Percentiles rank a stretch among this genome's conserved stretches.
These are phyloP conservation scores for Rhodotorula graminis DNA, from an alignment of 768 basidiomycete genomes.

Conservation along the genomic window DNA sequence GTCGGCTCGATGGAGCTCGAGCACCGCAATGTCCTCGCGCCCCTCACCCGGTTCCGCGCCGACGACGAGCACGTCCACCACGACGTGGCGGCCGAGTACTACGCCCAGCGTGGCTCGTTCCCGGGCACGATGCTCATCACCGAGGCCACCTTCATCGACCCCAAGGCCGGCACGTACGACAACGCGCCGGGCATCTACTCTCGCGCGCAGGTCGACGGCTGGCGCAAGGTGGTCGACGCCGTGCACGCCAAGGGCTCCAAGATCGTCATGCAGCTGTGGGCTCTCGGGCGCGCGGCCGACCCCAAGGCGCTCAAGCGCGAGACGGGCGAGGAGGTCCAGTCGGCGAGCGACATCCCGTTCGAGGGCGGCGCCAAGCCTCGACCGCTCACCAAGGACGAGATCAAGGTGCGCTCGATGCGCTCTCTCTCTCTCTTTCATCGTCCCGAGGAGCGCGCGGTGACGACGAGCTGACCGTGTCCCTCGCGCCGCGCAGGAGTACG, in stretches of 20 bases:
- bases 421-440: no score
- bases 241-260: constrained; percentile 58
- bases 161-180: constrained; percentile 53
- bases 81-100: constrained; percentile 35
- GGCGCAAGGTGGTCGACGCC: constrained; percentile 60
- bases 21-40: constrained; percentile 38
- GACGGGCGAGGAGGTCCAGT: constrained; percentile 18
- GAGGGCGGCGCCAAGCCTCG: constrained; percentile 33
- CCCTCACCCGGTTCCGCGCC: constrained; percentile 41
- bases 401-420: constrained; percentile 47
- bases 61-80: constrained; percentile 16
- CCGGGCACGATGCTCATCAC: constrained; percentile 58
- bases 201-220: constrained; percentile 54
- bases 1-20: constrained; percentile 36
- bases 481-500: constrained; percentile 45
- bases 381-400: constrained; percentile 46
- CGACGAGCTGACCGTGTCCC: constrained; percentile 44
- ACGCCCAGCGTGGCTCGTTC: constrained; percentile 41
- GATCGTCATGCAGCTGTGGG: constrained; percentile 60
- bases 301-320: constrained; percentile 39
- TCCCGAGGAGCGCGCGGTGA: constrained; percentile 53
- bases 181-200: not conserved
- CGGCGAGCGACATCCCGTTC: constrained; percentile 21
- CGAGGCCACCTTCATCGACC: constrained; percentile 50
- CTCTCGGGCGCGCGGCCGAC: constrained; percentile 51